Evolutionary conservation across 805 yeast genomes (phyloP).

Genomic region (Lipomyces starkeyi): DNA sequence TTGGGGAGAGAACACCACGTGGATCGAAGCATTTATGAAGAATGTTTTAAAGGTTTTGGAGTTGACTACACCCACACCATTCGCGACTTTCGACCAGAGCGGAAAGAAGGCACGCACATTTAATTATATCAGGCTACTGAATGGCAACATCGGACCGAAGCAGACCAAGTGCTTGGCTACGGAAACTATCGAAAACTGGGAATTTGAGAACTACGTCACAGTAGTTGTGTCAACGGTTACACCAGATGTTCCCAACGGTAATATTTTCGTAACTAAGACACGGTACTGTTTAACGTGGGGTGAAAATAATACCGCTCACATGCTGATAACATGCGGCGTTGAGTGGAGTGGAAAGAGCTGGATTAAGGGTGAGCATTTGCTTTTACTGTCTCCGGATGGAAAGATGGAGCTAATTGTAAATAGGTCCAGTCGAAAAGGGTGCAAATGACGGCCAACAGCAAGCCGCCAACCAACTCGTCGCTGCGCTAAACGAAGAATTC

Average conservation of each 20-base stretch:
- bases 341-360: constrained; percentile 93
- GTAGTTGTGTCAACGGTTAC: constrained; percentile 71
- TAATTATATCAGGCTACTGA: constrained; percentile 73
- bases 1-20: constrained; percentile 65
- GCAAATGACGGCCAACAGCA: constrained; percentile 78
- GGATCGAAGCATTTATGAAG: constrained; percentile 51
- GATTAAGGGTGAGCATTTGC: constrained; percentile 63
- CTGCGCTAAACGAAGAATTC: constrained; percentile 45
- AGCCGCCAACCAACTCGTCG: constrained; percentile 59
- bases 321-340: constrained; percentile 72
- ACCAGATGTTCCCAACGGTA: constrained; percentile 96
- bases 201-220: constrained; percentile 60
- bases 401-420: neutral
- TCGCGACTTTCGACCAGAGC: constrained; percentile 24
- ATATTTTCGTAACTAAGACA: constrained; percentile 75
- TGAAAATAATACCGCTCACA: constrained; percentile 59
- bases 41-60: constrained; percentile 46
- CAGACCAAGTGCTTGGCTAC: constrained; percentile 78
- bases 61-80: constrained; percentile 22
- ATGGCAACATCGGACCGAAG: constrained; percentile 89
- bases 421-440: constrained; percentile 76
- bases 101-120: constrained; percentile 45
- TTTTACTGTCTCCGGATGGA: neutral
- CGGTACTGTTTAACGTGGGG: constrained; percentile 80
- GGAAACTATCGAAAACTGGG: constrained; percentile 64